Evolutionary conservation across 73 alveolate genomes (phyloP).

Genomic region (Tetrahymena elliotti): DNA sequence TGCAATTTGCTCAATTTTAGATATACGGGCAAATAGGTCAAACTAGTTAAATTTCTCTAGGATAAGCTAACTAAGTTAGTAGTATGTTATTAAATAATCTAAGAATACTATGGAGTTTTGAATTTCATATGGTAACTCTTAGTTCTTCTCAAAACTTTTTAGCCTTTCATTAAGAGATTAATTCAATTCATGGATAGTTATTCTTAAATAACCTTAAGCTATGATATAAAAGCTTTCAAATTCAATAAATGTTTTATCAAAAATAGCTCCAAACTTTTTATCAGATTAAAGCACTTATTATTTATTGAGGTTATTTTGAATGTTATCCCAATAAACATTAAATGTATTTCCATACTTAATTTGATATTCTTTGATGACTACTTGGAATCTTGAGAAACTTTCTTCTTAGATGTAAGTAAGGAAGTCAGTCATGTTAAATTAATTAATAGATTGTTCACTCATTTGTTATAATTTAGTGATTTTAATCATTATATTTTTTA

Average conservation of each 20-base stretch:
- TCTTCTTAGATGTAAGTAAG: background rate
- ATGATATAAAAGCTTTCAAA: conserved; percentile 42
- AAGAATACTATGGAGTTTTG: conserved; percentile 17
- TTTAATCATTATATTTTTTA: conserved; percentile 27
- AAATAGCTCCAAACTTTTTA: conserved; percentile 34
- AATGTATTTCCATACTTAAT: background rate
- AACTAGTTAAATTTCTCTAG: conserved; percentile 19
- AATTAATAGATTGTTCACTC: background rate
- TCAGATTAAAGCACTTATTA: background rate
- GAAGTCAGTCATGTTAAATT: background rate
- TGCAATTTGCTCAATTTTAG: conserved; percentile 42
- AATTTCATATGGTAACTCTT: conserved; percentile 1
- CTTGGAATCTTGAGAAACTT: background rate
- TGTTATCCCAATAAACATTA: background rate
- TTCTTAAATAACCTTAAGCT: conserved; percentile 21
- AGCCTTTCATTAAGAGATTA: conserved; percentile 4
- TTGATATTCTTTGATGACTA: background rate
- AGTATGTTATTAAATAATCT: conserved; percentile 34
- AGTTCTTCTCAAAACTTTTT: background rate
- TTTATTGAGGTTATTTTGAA: background rate
- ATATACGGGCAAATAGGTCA: conserved; percentile 11
- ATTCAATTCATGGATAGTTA: conserved; percentile 20
- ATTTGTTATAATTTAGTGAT: conserved; percentile 7
- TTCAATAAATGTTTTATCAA: conserved; percentile 31
- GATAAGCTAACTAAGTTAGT: conserved; percentile 2